These are phyloP conservation scores for Dioszegia hungarica DNA, from an alignment of 768 basidiomycete genomes.

Conservation along the genomic window DNA sequence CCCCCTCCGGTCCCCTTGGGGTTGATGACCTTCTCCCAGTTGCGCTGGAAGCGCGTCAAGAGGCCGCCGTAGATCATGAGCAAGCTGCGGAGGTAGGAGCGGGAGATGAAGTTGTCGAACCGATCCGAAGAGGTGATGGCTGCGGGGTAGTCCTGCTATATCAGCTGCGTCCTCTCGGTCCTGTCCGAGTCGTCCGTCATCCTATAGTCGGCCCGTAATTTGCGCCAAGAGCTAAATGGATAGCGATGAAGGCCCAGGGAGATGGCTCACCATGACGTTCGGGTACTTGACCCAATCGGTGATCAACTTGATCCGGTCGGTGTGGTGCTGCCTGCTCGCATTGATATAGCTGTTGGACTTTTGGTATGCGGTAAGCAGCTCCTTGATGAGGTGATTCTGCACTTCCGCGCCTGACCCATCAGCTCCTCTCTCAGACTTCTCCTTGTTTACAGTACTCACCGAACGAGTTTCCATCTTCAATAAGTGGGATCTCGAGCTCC, in stretches of 20 bases:
- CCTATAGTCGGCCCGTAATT: not conserved
- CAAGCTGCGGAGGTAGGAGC: constrained; percentile 24
- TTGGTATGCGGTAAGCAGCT: constrained; percentile 17
- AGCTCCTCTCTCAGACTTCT: not conserved
- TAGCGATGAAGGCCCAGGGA: not conserved
- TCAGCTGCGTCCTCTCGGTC: not conserved
- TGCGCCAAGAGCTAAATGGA: not conserved
- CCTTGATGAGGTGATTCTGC: constrained; percentile 25
- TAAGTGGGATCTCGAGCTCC: constrained; percentile 36
- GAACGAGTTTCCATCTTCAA: constrained; percentile 43
- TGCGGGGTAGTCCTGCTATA: constrained; percentile 8
- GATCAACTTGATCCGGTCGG: constrained; percentile 28
- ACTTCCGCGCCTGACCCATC: constrained; percentile 34
- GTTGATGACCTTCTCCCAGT: constrained; percentile 41
- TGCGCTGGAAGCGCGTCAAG: constrained; percentile 31
- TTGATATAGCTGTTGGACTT: constrained; percentile 23
- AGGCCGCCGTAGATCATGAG: constrained; percentile 28
- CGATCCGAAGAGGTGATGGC: constrained; percentile 22
- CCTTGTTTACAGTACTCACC: constrained; percentile 10
- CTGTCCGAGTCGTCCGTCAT: too few relatives aligned
- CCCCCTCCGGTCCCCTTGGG: constrained; percentile 29
- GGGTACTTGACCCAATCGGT: constrained; percentile 31
- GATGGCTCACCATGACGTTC: constrained; percentile 25
- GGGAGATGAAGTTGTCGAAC: constrained; percentile 29
- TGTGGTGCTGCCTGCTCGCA: constrained; percentile 18